Evolutionary conservation across 108 stramenopile genomes (phyloP), one percentile per base, ranked within the genome.

Genomic region (Pseudonitzschia multistriata): DNA sequence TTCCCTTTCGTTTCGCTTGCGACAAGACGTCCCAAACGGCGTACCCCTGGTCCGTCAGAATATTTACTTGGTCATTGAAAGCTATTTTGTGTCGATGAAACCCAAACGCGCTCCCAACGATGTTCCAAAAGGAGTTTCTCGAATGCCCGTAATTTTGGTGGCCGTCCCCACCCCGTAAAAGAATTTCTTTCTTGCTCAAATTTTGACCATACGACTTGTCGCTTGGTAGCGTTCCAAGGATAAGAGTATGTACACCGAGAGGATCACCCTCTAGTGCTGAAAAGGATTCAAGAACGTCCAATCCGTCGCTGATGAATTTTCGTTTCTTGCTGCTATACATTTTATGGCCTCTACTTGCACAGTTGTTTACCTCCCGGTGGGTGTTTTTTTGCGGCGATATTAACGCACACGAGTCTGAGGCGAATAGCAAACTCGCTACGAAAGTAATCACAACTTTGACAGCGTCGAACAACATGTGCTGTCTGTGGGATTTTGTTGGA

Each of bases 71-170:
- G 2, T 25, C 22, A 7, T 2, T 8, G 8, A 19, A 52, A 7
- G 50, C 22, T 52, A 24, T 52, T 25, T 52, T 3, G 25, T 52
- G 50, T 7, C 50, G 50, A 4, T 25, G 50, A 24, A 52, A 52
- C 50, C 50, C 50, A 52, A 52, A 52, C 11, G 50, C 50, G 50
- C 50, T 52, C 50, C 50, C 50, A 1, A 52, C 25, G 3, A 52
- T 52, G 50, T 52, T 22, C 50, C 50, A 52, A 24, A 52, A 52
- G 22, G 50, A 25, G 25, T 52, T 52, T 52, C 50, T 10, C 2
- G 50, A 52, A 8, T 52, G 50, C 8, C 50, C 50, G 22, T 52
- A 52, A 24, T 52, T 52, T 8, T 52, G 50, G 25, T 52, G 50
- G 8, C 50, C 50, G 22, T 52, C 50, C 10, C 50, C 50, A 25